These are phyloP conservation scores for carrot (Daucus carota) DNA, from an alignment of 129 eudicot genomes.

Conservation along the genomic window DH1_v3.0 NC_030387.2:32757001-32757500, in stretches of 20 bases:
- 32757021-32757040: not conserved
- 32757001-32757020: not conserved
- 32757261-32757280: constrained; percentile 73
- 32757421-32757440: not conserved
- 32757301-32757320: constrained; percentile 98
- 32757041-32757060: not conserved
- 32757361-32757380: constrained; percentile 82
- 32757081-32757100: not conserved
- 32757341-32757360: constrained; percentile 86
- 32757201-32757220: constrained; percentile 95
- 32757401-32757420: constrained; percentile 18
- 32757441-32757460: not conserved
- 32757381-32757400: constrained; percentile 91
- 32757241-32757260: constrained; percentile 59
- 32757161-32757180: constrained; percentile 78
- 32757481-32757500: not conserved
- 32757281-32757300: constrained; percentile 94
- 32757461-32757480: not conserved
- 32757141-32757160: constrained; percentile 95
- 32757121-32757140: constrained; percentile 66
- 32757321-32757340: constrained; percentile 90
- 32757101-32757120: constrained; percentile 13
- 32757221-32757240: constrained; percentile 81
- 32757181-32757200: constrained; percentile 87
- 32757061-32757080: not conserved